Evolutionary conservation across 345 rosid species (phyloP).

Genomic region (sweet orange (Citrus sinensis)): DVS_A1.0 CM039162.1:7529001-7529500

Average conservation of each 20-base stretch:
- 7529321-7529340: constrained; percentile 40
- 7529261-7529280: background rate
- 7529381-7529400: constrained; percentile 79
- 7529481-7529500: constrained; percentile 80
- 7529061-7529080: background rate
- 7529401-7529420: constrained; percentile 76
- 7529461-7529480: constrained; percentile 70
- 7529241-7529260: background rate
- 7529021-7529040: too few species aligned
- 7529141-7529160: background rate
- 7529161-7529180: background rate
- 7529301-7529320: constrained; percentile 8
- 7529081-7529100: background rate
- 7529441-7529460: constrained; percentile 77
- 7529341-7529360: constrained; percentile 94
- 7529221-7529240: background rate
- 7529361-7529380: constrained; percentile 82
- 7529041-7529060: background rate
- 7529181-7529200: background rate
- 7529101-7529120: background rate
- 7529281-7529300: background rate
- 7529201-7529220: background rate
- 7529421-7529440: constrained; percentile 84
- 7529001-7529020: background rate
- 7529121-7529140: background rate